These are phyloP conservation scores for Mollisia scopiformis DNA, from an alignment of 2,329 filamentous ascomycete species.

Conservation along the genomic window DNA sequence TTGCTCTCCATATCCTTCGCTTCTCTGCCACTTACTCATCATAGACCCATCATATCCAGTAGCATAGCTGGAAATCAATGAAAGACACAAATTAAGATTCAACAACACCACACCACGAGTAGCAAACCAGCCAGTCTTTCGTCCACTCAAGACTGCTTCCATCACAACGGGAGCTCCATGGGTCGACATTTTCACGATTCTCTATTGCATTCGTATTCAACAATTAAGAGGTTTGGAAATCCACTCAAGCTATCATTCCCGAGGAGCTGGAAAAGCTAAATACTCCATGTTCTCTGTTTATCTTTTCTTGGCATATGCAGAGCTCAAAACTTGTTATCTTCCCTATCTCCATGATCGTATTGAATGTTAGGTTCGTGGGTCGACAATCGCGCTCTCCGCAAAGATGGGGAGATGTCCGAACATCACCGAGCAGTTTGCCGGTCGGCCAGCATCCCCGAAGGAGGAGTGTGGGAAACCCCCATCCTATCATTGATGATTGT, in stretches of 20 bases:
- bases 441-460: background rate
- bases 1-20: background rate
- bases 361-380: background rate
- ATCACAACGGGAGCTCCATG: slow-evolving; percentile 4
- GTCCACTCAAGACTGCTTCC: slow-evolving; percentile 12
- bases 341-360: background rate
- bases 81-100: slow-evolving; percentile 28
- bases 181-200: background rate
- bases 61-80: slow-evolving; percentile 31
- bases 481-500: background rate
- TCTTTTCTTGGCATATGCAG: background rate
- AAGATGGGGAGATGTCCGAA: background rate
- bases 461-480: background rate
- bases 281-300: background rate
- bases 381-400: background rate
- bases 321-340: background rate
- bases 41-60: slow-evolving; percentile 29
- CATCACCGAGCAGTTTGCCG: background rate
- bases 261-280: background rate
- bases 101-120: slow-evolving; percentile 30
- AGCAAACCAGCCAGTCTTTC: slow-evolving; percentile 25
- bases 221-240: background rate
- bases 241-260: background rate
- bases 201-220: background rate
- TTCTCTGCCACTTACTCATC: slow-evolving; percentile 19